Evolutionary conservation across 2,329 filamentous ascomycete genomes (phyloP).

Genomic region (Colletotrichum destructivum): DNA sequence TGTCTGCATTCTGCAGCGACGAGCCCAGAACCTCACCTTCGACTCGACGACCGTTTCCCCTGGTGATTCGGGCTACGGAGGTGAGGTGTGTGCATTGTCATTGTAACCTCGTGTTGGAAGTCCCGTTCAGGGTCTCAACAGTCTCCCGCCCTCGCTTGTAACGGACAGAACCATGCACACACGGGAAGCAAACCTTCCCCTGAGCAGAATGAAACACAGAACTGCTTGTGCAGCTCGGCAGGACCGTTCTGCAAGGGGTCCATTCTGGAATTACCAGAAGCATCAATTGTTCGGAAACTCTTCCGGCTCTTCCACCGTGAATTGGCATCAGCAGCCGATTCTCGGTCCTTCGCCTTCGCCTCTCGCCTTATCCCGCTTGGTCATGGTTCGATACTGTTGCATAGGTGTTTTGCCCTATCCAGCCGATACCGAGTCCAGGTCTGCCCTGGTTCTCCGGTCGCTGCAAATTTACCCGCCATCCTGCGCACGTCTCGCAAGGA

Average conservation of each 20-base stretch:
- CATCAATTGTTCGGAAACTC: slow-evolving; percentile 20
- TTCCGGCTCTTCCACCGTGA: slow-evolving; percentile 21
- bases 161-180: slow-evolving; percentile 23
- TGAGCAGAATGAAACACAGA: slow-evolving; percentile 30
- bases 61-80: background rate
- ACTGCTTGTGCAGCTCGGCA: slow-evolving; percentile 23
- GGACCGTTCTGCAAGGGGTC: slow-evolving; percentile 30
- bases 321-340: background rate
- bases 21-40: background rate
- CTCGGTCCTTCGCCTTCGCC: background rate
- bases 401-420: background rate
- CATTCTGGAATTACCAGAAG: slow-evolving; percentile 8
- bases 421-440: slow-evolving; percentile 13
- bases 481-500: background rate
- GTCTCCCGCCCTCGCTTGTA: background rate
- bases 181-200: slow-evolving; percentile 16
- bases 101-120: background rate
- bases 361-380: background rate
- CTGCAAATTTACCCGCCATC: slow-evolving; percentile 45
- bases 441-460: slow-evolving; percentile 48
- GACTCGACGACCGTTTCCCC: background rate
- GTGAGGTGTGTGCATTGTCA: background rate
- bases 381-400: background rate
- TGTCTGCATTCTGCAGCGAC: slow-evolving; percentile 7
- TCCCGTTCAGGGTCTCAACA: slow-evolving; percentile 3